Conservation (phyloP, 352 stramenopile genomes). For the Globisporangium polare region DNA sequence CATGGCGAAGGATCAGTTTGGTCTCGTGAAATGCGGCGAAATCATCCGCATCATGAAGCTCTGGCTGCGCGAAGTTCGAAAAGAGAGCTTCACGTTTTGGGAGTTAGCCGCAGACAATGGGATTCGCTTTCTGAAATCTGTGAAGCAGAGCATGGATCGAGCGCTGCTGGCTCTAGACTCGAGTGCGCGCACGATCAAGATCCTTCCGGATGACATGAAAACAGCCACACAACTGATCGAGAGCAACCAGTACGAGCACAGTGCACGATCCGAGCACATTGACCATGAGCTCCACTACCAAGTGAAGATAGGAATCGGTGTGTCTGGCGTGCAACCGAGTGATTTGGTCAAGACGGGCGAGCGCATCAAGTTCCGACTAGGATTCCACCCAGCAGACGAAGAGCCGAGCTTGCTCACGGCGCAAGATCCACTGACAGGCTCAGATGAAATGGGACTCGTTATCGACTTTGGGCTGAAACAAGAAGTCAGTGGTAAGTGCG, state of each 20-base stretch:
- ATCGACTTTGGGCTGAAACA: conserved; percentile 31
- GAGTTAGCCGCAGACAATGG: conserved; percentile 22
- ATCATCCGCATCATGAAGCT: conserved; percentile 42
- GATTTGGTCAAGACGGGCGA: background rate
- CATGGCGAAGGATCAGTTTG: conserved; percentile 35
- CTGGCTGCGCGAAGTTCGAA: conserved; percentile 31
- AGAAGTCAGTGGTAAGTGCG: conserved; percentile 25
- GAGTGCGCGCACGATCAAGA: conserved; percentile 9
- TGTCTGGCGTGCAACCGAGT: background rate
- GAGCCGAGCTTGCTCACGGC: background rate
- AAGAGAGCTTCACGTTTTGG: conserved; percentile 30
- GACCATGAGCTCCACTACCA: conserved; percentile 40
- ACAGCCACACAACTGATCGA: conserved; percentile 3
- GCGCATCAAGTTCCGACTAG: conserved; percentile 40
- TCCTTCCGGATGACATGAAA: conserved; percentile 11
- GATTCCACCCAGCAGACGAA: conserved; percentile 23
- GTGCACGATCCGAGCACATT: conserved; percentile 2
- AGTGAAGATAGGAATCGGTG: conserved; percentile 24
- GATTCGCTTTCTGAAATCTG: conserved; percentile 14
- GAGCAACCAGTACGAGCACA: background rate
- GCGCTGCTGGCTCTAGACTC: conserved; percentile 3
- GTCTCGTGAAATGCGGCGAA: conserved; percentile 44
- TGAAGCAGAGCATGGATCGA: conserved; percentile 19
- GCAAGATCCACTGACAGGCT: conserved; percentile 6
- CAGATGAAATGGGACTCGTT: conserved; percentile 23